Percentiles rank a stretch among this genome's conserved stretches.
Evolutionary conservation across 768 basidiomycete species (phyloP).

Genomic region (Amanita exitialis): DNA sequence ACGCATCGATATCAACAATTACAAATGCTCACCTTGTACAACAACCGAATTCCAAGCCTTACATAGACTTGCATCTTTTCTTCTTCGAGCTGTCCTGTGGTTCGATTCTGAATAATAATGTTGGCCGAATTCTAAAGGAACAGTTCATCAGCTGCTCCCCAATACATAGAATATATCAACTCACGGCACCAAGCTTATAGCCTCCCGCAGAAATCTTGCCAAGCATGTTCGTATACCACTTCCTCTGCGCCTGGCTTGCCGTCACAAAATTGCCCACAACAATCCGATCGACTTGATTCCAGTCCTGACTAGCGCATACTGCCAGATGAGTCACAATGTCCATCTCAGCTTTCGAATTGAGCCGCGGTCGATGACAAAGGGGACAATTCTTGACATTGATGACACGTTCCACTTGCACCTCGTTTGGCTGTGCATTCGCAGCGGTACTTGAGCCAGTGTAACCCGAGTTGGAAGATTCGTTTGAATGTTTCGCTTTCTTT

Average conservation of each 20-base stretch:
- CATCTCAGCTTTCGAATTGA: constrained; percentile 81
- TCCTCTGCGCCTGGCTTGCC: constrained; percentile 88
- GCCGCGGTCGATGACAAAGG: constrained; percentile 78
- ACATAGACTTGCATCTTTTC: constrained; percentile 98
- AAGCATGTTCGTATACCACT: constrained; percentile 92
- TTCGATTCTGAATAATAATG: constrained; percentile 92
- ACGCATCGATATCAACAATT: background rate
- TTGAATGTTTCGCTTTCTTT: constrained; percentile 3
- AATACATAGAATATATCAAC: constrained; percentile 6
- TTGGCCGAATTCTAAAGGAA: constrained; percentile 83
- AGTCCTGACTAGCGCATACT: constrained; percentile 89
- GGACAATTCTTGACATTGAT: constrained; percentile 96
- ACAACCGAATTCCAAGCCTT: constrained; percentile 79
- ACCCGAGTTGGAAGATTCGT: background rate
- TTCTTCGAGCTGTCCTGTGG: constrained; percentile 88
- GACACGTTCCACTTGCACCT: constrained; percentile 61
- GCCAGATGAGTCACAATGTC: constrained; percentile 98
- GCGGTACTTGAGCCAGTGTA: constrained; percentile 3
- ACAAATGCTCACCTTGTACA: constrained; percentile 58
- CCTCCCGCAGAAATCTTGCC: constrained; percentile 79
- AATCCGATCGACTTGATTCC: constrained; percentile 81
- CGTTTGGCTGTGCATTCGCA: constrained; percentile 11
- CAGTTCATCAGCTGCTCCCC: background rate
- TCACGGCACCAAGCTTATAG: constrained; percentile 81
- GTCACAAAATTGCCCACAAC: constrained; percentile 94